phyloP scores from a whole-genome alignment of 2,329 filamentous ascomycete species.

The Fusarium stilboides region DNA sequence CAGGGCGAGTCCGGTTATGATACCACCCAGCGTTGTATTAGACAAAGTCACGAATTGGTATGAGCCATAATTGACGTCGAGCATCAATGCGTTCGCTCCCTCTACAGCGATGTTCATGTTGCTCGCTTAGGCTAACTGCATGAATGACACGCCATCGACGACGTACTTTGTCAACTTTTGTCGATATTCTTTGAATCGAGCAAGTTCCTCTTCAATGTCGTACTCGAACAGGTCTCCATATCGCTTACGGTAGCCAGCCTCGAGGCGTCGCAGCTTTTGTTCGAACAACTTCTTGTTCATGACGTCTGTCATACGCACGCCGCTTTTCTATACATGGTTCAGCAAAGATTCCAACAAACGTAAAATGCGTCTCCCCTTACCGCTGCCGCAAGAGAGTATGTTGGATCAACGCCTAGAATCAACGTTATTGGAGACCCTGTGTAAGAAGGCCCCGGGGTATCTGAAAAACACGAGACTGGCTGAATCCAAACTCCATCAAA shows the following conservation, averaged over 20 bases:
- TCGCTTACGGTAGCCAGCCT: slow-evolving; percentile 14
- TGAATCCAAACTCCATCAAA: neutral
- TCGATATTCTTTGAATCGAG: slow-evolving; percentile 14
- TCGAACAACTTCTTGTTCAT: slow-evolving; percentile 9
- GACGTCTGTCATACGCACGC: slow-evolving; percentile 10
- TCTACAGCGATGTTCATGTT: slow-evolving; percentile 18
- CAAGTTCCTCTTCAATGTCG: slow-evolving; percentile 12
- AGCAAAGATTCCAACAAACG: neutral
- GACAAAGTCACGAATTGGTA: slow-evolving; percentile 12
- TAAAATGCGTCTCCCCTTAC: neutral
- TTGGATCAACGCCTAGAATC: slow-evolving; percentile 15
- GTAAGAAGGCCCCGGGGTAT: neutral
- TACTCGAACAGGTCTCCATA: slow-evolving; percentile 16
- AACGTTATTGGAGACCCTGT: slow-evolving; percentile 3
- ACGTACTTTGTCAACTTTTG: slow-evolving; percentile 3
- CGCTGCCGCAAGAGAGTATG: slow-evolving; percentile 2
- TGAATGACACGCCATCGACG: slow-evolving; percentile 13
- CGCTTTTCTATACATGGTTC: slow-evolving; percentile 5
- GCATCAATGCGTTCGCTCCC: slow-evolving; percentile 20
- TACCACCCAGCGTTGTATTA: slow-evolving; percentile 17
- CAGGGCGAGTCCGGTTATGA: slow-evolving; percentile 13
- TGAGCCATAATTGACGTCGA: slow-evolving; percentile 20
- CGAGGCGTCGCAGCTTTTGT: slow-evolving; percentile 16
- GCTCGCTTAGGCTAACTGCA: slow-evolving; percentile 5
- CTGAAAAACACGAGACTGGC: slow-evolving; percentile 11